Conservation (phyloP, 2,329 filamentous ascomycete genomes). For the Cladophialophora bantiana region DNA sequence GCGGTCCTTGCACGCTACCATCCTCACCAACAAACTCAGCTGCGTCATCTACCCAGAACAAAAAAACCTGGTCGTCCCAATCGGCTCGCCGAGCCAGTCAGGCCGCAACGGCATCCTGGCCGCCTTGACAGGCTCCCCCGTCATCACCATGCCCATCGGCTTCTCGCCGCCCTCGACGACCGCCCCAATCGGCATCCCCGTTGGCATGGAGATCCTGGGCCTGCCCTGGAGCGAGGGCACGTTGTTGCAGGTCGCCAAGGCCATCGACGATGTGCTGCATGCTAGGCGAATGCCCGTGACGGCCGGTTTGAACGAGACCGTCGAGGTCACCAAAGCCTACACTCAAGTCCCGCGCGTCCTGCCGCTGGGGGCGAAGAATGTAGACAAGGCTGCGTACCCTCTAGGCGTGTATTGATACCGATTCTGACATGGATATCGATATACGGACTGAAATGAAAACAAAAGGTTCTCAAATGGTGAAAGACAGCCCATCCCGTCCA, state of each 20-base stretch:
- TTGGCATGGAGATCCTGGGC: constrained; percentile 71
- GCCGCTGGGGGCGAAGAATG: constrained; percentile 29
- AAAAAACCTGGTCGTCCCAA: constrained; percentile 66
- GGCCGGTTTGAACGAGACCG: constrained; percentile 30
- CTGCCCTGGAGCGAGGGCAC: constrained; percentile 62
- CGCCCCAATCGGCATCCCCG: constrained; percentile 65
- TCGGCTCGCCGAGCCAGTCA: constrained; percentile 64
- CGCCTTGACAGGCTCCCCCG: constrained; percentile 61
- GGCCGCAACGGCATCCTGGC: constrained; percentile 66
- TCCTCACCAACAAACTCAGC: constrained; percentile 59
- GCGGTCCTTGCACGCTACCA: constrained; percentile 58
- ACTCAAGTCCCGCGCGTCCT: constrained; percentile 27
- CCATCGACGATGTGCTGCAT: constrained; percentile 56
- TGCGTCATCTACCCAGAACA: constrained; percentile 71
- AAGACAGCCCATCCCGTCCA: neutral
- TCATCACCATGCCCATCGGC: constrained; percentile 55
- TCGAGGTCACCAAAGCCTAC: constrained; percentile 28
- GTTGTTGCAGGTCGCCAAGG: constrained; percentile 62
- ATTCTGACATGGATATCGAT: neutral
- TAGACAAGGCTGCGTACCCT: constrained; percentile 34
- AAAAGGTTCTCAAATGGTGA: neutral
- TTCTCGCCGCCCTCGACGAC: constrained; percentile 58
- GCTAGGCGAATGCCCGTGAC: constrained; percentile 55
- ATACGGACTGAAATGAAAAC: neutral
- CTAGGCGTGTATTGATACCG: constrained; percentile 31